Conservation (phyloP, 331 rosid species). For the Acacia pycnantha region DNA sequence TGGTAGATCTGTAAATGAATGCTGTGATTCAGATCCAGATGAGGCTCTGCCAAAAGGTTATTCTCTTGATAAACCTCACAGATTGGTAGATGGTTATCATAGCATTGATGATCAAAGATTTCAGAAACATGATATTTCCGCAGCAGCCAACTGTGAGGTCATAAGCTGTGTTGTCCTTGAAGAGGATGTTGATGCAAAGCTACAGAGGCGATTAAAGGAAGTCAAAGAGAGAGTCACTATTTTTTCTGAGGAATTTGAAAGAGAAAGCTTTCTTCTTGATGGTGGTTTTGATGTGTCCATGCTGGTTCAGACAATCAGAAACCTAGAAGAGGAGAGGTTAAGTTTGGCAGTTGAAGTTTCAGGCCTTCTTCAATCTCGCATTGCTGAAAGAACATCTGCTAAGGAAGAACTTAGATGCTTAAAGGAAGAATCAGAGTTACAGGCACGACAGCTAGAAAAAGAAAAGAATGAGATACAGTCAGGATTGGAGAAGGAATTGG, state of each 20-base stretch:
- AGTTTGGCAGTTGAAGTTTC: conserved; percentile 79
- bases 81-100: conserved; percentile 44
- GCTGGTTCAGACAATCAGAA: conserved; percentile 62
- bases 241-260: conserved; percentile 67
- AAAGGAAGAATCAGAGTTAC: conserved; percentile 61
- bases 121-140: conserved; percentile 27
- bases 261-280: conserved; percentile 57
- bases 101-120: conserved; percentile 39
- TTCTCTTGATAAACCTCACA: conserved; percentile 44
- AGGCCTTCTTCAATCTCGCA: conserved; percentile 66
- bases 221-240: conserved; percentile 77
- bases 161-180: conserved; percentile 47
- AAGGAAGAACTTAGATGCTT: conserved; percentile 61
- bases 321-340: conserved; percentile 63
- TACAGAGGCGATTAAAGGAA: conserved; percentile 62
- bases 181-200: conserved; percentile 57
- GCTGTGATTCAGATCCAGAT: conserved; percentile 51
- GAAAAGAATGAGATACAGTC: conserved; percentile 89
- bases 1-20: conserved; percentile 53
- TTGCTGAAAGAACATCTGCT: conserved; percentile 68
- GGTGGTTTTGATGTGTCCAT: conserved; percentile 60
- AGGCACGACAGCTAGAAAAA: conserved; percentile 64
- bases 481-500: conserved; percentile 86
- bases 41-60: conserved; percentile 40
- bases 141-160: conserved; percentile 32